Evolutionary conservation across 2,329 filamentous ascomycete genomes (phyloP).

Genomic region (Didymella pinodella): DNA sequence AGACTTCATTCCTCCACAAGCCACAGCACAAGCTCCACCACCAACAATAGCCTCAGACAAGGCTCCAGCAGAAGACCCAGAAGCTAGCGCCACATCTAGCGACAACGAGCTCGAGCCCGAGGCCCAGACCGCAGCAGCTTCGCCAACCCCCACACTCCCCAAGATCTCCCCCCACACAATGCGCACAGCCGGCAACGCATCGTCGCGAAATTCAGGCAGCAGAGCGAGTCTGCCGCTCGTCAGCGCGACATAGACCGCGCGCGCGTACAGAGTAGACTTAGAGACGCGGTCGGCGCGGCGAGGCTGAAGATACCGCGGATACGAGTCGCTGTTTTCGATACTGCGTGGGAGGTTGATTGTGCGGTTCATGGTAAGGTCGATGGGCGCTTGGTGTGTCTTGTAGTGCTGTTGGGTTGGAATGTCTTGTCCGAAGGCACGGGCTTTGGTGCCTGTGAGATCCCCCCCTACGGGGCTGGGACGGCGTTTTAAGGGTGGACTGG

Average conservation of each 20-base stretch:
- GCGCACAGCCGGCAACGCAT: constrained; percentile 38
- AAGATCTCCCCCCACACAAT: constrained; percentile 34
- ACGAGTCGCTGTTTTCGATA: too few relatives aligned
- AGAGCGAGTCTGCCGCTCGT: constrained; percentile 38
- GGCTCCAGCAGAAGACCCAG: not conserved
- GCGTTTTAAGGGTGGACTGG: not conserved
- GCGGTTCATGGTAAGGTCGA: too few relatives aligned
- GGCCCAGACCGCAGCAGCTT: constrained; percentile 5
- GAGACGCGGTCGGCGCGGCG: too few relatives aligned
- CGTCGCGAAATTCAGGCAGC: constrained; percentile 26
- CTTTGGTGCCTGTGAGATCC: too few relatives aligned
- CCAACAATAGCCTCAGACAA: not conserved
- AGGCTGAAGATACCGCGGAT: too few relatives aligned
- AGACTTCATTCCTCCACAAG: constrained; percentile 21
- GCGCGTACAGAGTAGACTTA: not conserved
- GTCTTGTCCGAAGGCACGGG: not conserved
- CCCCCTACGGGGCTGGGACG: not conserved
- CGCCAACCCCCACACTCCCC: constrained; percentile 19
- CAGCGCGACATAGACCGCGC: constrained; percentile 68
- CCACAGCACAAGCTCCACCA: constrained; percentile 6
- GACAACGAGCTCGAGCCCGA: constrained; percentile 31
- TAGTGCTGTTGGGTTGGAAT: not conserved
- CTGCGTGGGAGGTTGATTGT: too few relatives aligned
- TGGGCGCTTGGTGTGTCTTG: not conserved
- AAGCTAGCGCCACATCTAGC: constrained; percentile 28